Conservation (phyloP, 139 green algal genomes). For the Picochlorum sp. region DNA sequence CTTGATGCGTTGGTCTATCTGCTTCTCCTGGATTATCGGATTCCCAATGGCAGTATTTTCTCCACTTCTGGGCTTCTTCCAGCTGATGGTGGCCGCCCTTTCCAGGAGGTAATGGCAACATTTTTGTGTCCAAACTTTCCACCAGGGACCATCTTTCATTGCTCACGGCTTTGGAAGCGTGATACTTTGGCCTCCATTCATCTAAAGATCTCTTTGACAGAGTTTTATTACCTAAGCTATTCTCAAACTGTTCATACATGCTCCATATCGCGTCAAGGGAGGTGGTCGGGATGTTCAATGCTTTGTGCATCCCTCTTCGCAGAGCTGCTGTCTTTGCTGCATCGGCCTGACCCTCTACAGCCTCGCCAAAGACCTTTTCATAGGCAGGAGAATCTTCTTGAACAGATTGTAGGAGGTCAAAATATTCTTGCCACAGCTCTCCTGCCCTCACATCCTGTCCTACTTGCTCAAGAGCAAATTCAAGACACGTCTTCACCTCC, state of each 20-base stretch:
- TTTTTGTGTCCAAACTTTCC: slow-evolving; percentile 36
- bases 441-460: slow-evolving; percentile 59
- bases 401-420: slow-evolving; percentile 56
- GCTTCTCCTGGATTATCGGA: slow-evolving; percentile 57
- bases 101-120: slow-evolving; percentile 61
- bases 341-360: slow-evolving; percentile 43
- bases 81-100: slow-evolving; percentile 34
- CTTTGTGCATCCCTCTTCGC: slow-evolving; percentile 61
- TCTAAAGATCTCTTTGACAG: slow-evolving; percentile 59
- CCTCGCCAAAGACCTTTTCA: slow-evolving; percentile 43
- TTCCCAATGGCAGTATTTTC: slow-evolving; percentile 70
- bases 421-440: slow-evolving; percentile 77
- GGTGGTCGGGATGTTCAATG: slow-evolving; percentile 62
- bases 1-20: slow-evolving; percentile 28
- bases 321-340: slow-evolving; percentile 48
- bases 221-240: slow-evolving; percentile 27
- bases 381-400: slow-evolving; percentile 53
- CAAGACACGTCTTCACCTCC: slow-evolving; percentile 62
- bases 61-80: slow-evolving; percentile 50
- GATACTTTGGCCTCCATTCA: slow-evolving; percentile 70
- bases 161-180: slow-evolving; percentile 39
- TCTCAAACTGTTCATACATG: slow-evolving; percentile 83
- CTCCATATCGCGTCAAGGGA: slow-evolving; percentile 76
- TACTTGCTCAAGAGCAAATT: slow-evolving; percentile 78
- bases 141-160: slow-evolving; percentile 33